Percentiles rank a stretch among this genome's conserved stretches.
Evolutionary conservation across 305 asterid genomes (phyloP).

Genomic region (Stenogyne calaminthoides): DNA sequence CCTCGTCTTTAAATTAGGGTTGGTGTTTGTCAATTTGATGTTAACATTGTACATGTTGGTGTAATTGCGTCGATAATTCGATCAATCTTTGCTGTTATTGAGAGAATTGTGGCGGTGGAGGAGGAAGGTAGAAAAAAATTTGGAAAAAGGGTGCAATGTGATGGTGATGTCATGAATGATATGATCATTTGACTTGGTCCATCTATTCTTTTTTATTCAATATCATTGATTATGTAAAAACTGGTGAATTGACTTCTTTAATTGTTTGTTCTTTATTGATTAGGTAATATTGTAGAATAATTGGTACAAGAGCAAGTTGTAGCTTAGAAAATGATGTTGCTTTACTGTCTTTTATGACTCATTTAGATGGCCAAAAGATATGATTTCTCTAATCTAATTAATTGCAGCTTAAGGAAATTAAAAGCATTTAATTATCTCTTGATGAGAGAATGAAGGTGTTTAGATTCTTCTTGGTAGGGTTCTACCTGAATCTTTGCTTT

Average conservation of each 20-base stretch:
- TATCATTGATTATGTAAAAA: slow-evolving; percentile 8
- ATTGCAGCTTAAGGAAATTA: too few relatives aligned
- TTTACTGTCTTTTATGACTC: neutral
- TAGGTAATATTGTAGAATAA: neutral
- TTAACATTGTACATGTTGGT: neutral
- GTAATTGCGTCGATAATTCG: slow-evolving; percentile 1
- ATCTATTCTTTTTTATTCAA: neutral
- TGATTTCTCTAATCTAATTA: neutral
- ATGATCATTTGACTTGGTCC: slow-evolving; percentile 25
- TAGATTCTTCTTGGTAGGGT: neutral
- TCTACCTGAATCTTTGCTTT: neutral
- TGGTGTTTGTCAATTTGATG: neutral
- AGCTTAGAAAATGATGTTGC: neutral
- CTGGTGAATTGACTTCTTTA: neutral
- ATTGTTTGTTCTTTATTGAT: neutral
- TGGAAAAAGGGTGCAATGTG: neutral
- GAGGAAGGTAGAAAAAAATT: neutral
- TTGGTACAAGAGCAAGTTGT: neutral
- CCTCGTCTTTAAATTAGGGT: slow-evolving; percentile 45
- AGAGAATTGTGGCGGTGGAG: neutral
- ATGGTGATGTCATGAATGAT: neutral
- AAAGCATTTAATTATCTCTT: neutral
- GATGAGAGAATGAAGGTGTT: neutral
- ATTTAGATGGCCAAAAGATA: neutral
- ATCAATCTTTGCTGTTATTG: neutral